These are phyloP conservation scores for Dothideomycetes sp. DNA, from an alignment of 2,329 filamentous ascomycete species.

Conservation along the genomic window DNA sequence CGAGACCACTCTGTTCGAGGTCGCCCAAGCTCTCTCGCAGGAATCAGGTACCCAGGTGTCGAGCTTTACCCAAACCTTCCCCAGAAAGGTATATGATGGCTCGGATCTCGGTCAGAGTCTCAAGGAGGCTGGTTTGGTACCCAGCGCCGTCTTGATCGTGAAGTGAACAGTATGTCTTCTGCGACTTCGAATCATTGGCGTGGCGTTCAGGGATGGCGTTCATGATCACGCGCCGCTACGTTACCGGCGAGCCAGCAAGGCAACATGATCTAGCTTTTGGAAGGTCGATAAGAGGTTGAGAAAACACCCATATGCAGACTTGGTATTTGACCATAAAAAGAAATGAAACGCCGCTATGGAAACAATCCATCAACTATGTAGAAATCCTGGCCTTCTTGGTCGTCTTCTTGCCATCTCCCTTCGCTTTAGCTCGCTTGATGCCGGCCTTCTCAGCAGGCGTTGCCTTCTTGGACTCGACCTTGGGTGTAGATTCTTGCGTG, in stretches of 20 bases:
- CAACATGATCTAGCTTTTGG: too few relatives aligned
- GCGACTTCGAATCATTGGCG: background rate
- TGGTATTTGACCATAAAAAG: constrained; percentile 10
- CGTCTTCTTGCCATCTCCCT: constrained; percentile 27
- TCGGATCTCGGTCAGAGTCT: constrained; percentile 80
- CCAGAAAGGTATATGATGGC: constrained; percentile 64
- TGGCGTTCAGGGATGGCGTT: background rate
- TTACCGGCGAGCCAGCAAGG: too few relatives aligned
- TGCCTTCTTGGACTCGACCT: constrained; percentile 23
- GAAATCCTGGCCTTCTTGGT: constrained; percentile 23
- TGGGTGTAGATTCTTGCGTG: constrained; percentile 18
- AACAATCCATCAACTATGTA: constrained; percentile 3
- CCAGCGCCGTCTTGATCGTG: constrained; percentile 81
- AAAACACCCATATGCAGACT: background rate
- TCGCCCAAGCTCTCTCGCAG: constrained; percentile 63
- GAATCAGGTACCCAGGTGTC: constrained; percentile 63
- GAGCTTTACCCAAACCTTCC: constrained; percentile 80
- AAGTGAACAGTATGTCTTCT: constrained; percentile 32
- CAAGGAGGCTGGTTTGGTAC: constrained; percentile 83
- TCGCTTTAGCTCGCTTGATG: constrained; percentile 27
- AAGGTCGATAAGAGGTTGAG: too few relatives aligned
- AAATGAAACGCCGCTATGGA: constrained; percentile 6
- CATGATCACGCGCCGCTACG: too few relatives aligned
- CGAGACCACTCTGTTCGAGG: constrained; percentile 86
- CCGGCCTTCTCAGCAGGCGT: constrained; percentile 17